phyloP scores from a whole-genome alignment of 352 stramenopile genomes.

The Pythium periplocum region DNA sequence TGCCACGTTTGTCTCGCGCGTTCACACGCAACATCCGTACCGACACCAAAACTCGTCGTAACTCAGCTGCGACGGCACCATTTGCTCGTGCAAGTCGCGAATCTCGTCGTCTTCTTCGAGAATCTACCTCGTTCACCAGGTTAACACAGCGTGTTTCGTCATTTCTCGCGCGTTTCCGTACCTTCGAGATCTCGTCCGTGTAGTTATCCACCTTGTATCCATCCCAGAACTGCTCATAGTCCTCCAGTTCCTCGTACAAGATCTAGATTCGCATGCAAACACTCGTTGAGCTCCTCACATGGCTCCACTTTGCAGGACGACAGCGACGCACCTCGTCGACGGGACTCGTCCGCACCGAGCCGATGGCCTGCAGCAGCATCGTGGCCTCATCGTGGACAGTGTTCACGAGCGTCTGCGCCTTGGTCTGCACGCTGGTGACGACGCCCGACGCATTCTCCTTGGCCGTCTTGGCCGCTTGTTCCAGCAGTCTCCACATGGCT shows the following conservation, averaged over 20 bases:
- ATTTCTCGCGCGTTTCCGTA: conserved; percentile 3
- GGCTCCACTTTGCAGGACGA: too few relatives aligned
- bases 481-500: conserved; percentile 70
- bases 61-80: conserved; percentile 70
- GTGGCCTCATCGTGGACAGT: conserved; percentile 72
- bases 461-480: conserved; percentile 69
- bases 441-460: conserved; percentile 66
- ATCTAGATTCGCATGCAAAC: conserved; percentile 23
- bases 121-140: conserved; percentile 14
- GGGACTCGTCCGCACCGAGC: conserved; percentile 42
- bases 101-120: conserved; percentile 52
- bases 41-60: conserved; percentile 84
- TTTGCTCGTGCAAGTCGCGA: conserved; percentile 46
- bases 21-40: conserved; percentile 17
- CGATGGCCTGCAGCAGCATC: conserved; percentile 64
- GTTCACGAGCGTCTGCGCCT: conserved; percentile 63
- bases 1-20: background rate
- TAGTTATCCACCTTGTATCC: conserved; percentile 60
- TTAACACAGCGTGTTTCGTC: too few relatives aligned
- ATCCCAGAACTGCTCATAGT: conserved; percentile 57
- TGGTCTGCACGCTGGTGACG: conserved; percentile 66
- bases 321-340: conserved; percentile 57
- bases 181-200: conserved; percentile 66
- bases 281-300: too few relatives aligned
- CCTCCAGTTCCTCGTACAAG: conserved; percentile 73